Evolutionary conservation across 2,329 filamentous ascomycete genomes (phyloP).

Genomic region (Xylariaceae sp.): DNA sequence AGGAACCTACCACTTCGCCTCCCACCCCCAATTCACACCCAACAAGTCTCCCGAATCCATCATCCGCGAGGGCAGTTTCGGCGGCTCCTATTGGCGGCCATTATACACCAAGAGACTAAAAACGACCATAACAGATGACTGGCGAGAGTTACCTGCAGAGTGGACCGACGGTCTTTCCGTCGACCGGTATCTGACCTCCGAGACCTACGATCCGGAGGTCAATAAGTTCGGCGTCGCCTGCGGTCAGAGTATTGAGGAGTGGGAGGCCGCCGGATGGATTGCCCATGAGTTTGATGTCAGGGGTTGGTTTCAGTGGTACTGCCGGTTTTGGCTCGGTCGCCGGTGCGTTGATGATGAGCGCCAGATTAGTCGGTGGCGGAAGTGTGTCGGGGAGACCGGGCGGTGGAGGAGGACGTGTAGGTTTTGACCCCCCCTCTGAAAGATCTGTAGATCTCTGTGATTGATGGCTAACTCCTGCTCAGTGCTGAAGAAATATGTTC

Average conservation of each 20-base stretch:
- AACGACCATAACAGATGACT: constrained; percentile 42
- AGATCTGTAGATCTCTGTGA: no score
- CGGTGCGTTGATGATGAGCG: constrained; percentile 49
- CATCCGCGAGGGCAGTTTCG: constrained; percentile 49
- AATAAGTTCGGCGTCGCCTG: constrained; percentile 52
- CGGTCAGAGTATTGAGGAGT: constrained; percentile 52
- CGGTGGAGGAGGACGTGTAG: constrained; percentile 43
- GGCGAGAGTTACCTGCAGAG: constrained; percentile 39
- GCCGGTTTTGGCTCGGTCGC: constrained; percentile 47
- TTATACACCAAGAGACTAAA: constrained; percentile 41
- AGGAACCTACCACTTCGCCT: constrained; percentile 44
- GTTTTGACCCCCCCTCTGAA: neutral
- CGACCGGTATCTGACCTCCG: constrained; percentile 35
- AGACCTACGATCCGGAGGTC: constrained; percentile 41
- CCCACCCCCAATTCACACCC: constrained; percentile 42
- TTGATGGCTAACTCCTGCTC: neutral
- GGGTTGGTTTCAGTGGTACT: constrained; percentile 57
- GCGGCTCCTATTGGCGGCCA: constrained; percentile 49
- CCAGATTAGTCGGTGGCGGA: constrained; percentile 48
- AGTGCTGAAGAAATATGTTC: constrained; percentile 49
- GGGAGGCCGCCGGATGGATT: constrained; percentile 54
- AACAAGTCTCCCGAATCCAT: constrained; percentile 52
- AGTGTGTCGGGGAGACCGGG: constrained; percentile 48
- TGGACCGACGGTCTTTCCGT: constrained; percentile 42
- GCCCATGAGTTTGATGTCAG: constrained; percentile 48